Evolutionary conservation across 2,329 filamentous ascomycete genomes (phyloP).

Genomic region (Rutstroemia sydowiana): DNA sequence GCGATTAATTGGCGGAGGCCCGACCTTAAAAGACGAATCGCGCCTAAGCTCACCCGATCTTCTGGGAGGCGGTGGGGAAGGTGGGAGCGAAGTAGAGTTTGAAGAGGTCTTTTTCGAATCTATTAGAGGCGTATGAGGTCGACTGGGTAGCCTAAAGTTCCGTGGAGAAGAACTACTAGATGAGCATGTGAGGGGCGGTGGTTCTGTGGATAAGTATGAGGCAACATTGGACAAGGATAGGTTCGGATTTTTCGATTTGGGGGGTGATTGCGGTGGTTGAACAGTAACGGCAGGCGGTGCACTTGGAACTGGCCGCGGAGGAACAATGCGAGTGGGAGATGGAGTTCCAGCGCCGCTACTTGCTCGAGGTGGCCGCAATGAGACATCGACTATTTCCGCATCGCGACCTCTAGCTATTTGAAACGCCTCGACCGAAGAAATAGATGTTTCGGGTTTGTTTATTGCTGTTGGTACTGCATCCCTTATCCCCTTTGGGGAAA

Average conservation of each 20-base stretch:
- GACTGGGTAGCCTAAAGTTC: slow-evolving; percentile 47
- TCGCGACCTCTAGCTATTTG: slow-evolving; percentile 22
- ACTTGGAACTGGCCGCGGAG: slow-evolving; percentile 16
- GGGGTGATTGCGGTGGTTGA: slow-evolving; percentile 63
- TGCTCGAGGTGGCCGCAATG: slow-evolving; percentile 21
- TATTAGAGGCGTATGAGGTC: slow-evolving; percentile 45
- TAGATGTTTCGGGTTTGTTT: slow-evolving; percentile 16
- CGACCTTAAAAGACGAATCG: slow-evolving; percentile 33
- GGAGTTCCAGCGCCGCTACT: slow-evolving; percentile 18
- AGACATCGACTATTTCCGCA: slow-evolving; percentile 16
- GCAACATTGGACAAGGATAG: slow-evolving; percentile 20
- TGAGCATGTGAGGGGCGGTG: slow-evolving; percentile 31
- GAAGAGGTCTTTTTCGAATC: slow-evolving; percentile 44
- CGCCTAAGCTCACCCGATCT: slow-evolving; percentile 52
- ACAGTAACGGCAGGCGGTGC: slow-evolving; percentile 54
- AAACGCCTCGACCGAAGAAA: slow-evolving; percentile 15
- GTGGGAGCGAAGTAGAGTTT: slow-evolving; percentile 42
- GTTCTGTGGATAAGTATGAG: slow-evolving; percentile 23
- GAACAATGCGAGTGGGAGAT: slow-evolving; percentile 21
- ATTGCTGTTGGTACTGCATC: slow-evolving; percentile 14
- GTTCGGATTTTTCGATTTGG: slow-evolving; percentile 35
- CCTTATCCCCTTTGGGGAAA: slow-evolving; percentile 24
- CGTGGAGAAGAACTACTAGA: slow-evolving; percentile 33
- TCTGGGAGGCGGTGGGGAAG: slow-evolving; percentile 56
- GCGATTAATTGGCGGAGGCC: slow-evolving; percentile 71